These are phyloP conservation scores for Camillea tinctor DNA, from an alignment of 2,329 filamentous ascomycete species.

Conservation along the genomic window DNA sequence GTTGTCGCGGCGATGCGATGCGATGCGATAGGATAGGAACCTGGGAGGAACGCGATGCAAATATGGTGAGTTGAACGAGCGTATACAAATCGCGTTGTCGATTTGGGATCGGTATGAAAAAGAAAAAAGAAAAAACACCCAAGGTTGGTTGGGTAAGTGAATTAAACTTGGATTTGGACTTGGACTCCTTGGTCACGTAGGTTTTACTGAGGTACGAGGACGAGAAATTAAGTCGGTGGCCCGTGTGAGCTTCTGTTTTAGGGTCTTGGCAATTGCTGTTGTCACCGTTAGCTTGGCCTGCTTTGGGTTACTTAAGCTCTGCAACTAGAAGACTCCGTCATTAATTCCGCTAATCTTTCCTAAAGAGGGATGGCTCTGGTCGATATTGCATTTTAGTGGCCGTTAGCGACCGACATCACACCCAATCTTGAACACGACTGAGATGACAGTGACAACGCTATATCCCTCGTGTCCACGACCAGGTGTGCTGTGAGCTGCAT, in stretches of 20 bases:
- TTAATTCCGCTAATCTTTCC: conserved; percentile 16
- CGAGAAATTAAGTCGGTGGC: conserved; percentile 5
- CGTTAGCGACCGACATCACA: neutral
- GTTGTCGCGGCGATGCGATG: neutral
- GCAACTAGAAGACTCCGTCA: conserved; percentile 7
- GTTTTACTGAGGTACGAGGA: conserved; percentile 2
- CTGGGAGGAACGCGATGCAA: neutral
- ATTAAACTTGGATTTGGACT: neutral
- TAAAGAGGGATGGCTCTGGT: conserved; percentile 9
- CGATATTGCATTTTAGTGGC: conserved; percentile 5
- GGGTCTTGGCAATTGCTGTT: neutral
- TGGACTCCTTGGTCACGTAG: conserved; percentile 2
- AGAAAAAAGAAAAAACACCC: too few species aligned
- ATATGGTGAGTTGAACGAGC: neutral
- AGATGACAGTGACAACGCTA: conserved; percentile 14
- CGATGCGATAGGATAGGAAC: too few species aligned
- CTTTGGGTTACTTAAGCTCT: conserved; percentile 5
- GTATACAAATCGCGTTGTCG: neutral
- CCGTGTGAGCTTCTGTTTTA: conserved; percentile 5
- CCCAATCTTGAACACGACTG: neutral
- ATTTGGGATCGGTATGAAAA: neutral
- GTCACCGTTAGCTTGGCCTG: neutral
- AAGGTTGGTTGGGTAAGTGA: neutral
- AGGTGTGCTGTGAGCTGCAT: neutral
- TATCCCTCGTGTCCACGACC: neutral